Evolutionary conservation across 805 yeast genomes (phyloP), one percentile per base, ranked within the genome.

Genomic region (Kluyveromyces dobzhanskii): DNA sequence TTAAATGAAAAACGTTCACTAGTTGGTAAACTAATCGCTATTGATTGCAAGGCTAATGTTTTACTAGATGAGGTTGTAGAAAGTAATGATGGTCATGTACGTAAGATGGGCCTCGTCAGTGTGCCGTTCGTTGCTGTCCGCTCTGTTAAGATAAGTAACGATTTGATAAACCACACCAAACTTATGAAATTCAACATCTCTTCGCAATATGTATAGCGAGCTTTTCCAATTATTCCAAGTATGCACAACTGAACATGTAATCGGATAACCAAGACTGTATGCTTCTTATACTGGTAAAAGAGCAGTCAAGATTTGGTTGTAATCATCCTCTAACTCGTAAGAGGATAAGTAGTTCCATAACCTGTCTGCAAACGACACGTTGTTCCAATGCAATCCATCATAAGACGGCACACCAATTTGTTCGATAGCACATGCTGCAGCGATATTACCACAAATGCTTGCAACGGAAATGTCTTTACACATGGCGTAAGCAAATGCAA

Each of bases 341-440:
- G 30, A 34, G 24, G 26, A 17, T 13, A 47, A 34, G 37, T 80
- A 80, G 2, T 34, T 34, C 0, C 47, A 44, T 2, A 80, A 48
- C 31, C 87, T 64, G 5, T 67, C 64, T n/a, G 43, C 38, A 16
- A 80, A 56, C 3, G 61, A 44, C 6, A 46, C 21, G 0, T 80
- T 83, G 51, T 86, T 86, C 90, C 94, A 85, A 6, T 39, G 25
- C 16, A 67, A 73, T 0, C 51, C 57, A 2, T 57, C 49, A 19
- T 64, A 55, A 3, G 37, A 35, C 0, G 95, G 94, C 53, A 81
- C 66, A 0, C 96, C 97, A 31, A 83, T 62, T 47, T 75, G 80
- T 55, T 88, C 96, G 27, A 88, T 76, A n/a, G 82, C 76, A 35
- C 78, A 65, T 0, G 94, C 90, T 42, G 95, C 85, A 0, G 82